Evolutionary conservation across 2,329 filamentous ascomycete species (phyloP).

Genomic region (Fusarium miscanthi): DNA sequence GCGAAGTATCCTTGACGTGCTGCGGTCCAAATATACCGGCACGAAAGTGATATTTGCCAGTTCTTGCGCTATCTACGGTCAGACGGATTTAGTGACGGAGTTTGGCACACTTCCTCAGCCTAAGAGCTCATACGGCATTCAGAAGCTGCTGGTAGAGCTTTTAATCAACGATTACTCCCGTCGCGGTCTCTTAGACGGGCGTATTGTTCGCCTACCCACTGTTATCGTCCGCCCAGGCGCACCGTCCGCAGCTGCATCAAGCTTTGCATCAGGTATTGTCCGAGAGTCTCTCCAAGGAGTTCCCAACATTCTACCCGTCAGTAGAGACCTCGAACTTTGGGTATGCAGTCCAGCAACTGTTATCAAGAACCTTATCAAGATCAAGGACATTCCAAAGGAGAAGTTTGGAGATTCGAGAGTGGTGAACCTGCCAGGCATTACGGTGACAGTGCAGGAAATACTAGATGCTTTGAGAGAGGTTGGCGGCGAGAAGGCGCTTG

Average conservation of each 20-base stretch:
- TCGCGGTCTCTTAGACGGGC: constrained; percentile 66
- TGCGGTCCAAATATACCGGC: constrained; percentile 57
- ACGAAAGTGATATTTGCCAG: constrained; percentile 68
- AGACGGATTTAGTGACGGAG: constrained; percentile 25
- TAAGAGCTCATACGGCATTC: constrained; percentile 69
- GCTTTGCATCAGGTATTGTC: constrained; percentile 71
- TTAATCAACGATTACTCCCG: constrained; percentile 54
- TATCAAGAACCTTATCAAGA: constrained; percentile 59
- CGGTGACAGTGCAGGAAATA: constrained; percentile 64
- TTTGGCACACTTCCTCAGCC: constrained; percentile 51
- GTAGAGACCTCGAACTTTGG: constrained; percentile 60
- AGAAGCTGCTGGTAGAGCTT: constrained; percentile 70
- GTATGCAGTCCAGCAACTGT: constrained; percentile 63
- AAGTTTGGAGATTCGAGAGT: constrained; percentile 53
- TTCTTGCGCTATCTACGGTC: constrained; percentile 70
- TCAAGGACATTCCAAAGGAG: constrained; percentile 55
- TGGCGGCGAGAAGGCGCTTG: constrained; percentile 57
- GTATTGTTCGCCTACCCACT: constrained; percentile 67
- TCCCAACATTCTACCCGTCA: constrained; percentile 58
- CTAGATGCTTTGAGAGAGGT: constrained; percentile 61
- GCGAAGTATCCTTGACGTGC: constrained; percentile 61
- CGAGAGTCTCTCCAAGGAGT: constrained; percentile 63
- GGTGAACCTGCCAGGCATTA: constrained; percentile 64
- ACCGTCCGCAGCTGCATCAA: constrained; percentile 69
- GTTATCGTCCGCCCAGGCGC: constrained; percentile 69